These are phyloP conservation scores for Linderina pennispora DNA, from an alignment of 192 early-diverging fungal genomes.

Conservation along the genomic window DNA sequence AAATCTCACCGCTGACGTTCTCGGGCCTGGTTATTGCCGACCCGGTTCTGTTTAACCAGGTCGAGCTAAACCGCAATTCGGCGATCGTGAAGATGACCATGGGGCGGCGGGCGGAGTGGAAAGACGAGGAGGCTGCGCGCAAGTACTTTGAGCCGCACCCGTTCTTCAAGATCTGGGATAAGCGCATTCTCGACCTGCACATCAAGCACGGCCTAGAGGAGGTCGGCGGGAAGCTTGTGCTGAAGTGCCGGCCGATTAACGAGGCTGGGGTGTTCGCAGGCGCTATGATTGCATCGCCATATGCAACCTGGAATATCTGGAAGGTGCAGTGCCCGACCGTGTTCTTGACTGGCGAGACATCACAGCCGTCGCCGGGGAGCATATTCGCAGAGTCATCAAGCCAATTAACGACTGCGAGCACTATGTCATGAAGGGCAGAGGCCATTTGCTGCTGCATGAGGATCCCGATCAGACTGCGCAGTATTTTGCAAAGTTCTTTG, in stretches of 20 bases:
- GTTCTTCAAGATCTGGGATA: conserved; percentile 31
- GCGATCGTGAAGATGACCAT: conserved; percentile 6
- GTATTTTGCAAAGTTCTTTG: conserved; percentile 10
- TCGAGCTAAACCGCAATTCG: neutral
- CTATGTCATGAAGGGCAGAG: conserved; percentile 14
- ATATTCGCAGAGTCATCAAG: conserved; percentile 12
- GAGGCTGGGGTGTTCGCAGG: conserved; percentile 27
- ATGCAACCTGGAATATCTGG: conserved; percentile 8
- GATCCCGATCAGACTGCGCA: conserved; percentile 15
- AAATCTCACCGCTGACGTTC: conserved; percentile 24
- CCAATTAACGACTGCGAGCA: conserved; percentile 12
- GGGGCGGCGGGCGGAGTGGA: conserved; percentile 20
- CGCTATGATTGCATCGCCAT: conserved; percentile 6
- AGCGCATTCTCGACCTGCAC: conserved; percentile 20
- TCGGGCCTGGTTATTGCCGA: conserved; percentile 22
- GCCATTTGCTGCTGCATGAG: conserved; percentile 31
- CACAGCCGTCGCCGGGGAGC: conserved; percentile 3
- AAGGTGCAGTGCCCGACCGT: conserved; percentile 20
- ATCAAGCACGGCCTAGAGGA: conserved; percentile 21
- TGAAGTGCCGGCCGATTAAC: conserved; percentile 35
- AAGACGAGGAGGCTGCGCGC: neutral
- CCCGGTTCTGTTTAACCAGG: conserved; percentile 12
- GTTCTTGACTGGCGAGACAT: conserved; percentile 30
- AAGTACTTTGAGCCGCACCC: conserved; percentile 28
- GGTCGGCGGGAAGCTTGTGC: neutral